These are phyloP conservation scores for Hypholoma fasciculare DNA, from an alignment of 768 basidiomycete genomes.

Conservation along the genomic window DNA sequence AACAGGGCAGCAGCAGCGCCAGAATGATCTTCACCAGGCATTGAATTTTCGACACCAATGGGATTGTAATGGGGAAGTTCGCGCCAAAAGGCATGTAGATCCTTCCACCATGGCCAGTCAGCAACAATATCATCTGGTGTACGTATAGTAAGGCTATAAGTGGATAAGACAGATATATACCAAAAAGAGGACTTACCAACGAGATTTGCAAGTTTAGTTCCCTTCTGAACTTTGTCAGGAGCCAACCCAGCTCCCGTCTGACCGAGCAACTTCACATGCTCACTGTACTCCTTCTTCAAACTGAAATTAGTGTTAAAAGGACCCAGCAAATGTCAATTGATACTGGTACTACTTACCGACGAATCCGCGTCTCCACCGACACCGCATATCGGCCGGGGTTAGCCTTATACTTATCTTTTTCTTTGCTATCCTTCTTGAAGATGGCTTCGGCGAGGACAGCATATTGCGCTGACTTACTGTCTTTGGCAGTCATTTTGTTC, in stretches of 20 bases:
- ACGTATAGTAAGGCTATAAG: background rate
- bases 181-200: conserved; percentile 11
- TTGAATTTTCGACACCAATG: conserved; percentile 18
- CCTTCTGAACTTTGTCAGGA: conserved; percentile 7
- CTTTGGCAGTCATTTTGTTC: conserved; percentile 17
- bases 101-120: conserved; percentile 28
- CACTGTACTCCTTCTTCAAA: conserved; percentile 20
- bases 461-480: conserved; percentile 17
- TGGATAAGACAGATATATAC: no score
- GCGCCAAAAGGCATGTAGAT: conserved; percentile 26
- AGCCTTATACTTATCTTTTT: conserved; percentile 9
- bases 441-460: conserved; percentile 18
- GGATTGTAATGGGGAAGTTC: conserved; percentile 31
- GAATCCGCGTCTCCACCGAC: conserved; percentile 20
- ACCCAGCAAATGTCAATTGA: no score
- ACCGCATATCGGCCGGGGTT: conserved; percentile 13
- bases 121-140: conserved; percentile 7
- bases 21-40: conserved; percentile 20
- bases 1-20: conserved; percentile 9
- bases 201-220: conserved; percentile 13
- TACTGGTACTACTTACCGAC: conserved; percentile 2
- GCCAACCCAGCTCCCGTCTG: conserved; percentile 17
- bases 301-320: conserved; percentile 1
- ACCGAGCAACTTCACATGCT: conserved; percentile 10
- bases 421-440: conserved; percentile 17